Evolutionary conservation across 2,329 filamentous ascomycete genomes (phyloP), one percentile per base, ranked within the genome.

Genomic region (Hypoxylon sp.): DNA sequence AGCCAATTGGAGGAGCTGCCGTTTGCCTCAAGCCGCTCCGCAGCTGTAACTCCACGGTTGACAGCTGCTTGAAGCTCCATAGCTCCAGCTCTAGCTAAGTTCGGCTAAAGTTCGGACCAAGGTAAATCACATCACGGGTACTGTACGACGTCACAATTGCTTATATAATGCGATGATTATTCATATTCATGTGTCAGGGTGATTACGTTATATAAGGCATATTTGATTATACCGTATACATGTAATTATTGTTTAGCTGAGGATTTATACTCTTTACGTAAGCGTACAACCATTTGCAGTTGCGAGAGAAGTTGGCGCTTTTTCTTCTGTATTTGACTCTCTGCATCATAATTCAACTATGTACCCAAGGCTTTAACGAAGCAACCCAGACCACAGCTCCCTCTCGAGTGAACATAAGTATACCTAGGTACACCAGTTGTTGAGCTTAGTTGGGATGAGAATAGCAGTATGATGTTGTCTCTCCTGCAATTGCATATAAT

Each of bases 51-150:
- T 52, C 22, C 33, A 35, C 46, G 17, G 24, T 22, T 64, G 60
- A 22, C 58, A 67, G 55, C 60, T 70, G 58, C 53, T 9, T 8
- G 9, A 22, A 58, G 63, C 52, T 63, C 63, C 51, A 55, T 58
- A 67, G 60, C 59, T 70, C 42, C 48, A 62, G 50, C 6, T 42
- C 9, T 31, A 39, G 42, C 50, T 24, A 19, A 29, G 5, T 13
- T 29, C 68, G 68, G 68, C 52, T 67, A 58, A 71, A 64, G 11
- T 59, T 71, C 68, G 68, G 68, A 71, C 68, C 68, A 66, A 68
- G 65, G 68, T 71, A 58, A 70, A 70, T 52, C 35, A 33, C 14
- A 39, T 24, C 29, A 17, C 35, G 35, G n/a, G 6, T 37, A n/a
- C 50, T 14, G 29, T 57, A 67, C 59, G 59, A 70, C 67, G 63